phyloP scores from a whole-genome alignment of 352 stramenopile species.

The Phytophthora hibernalis region DNA sequence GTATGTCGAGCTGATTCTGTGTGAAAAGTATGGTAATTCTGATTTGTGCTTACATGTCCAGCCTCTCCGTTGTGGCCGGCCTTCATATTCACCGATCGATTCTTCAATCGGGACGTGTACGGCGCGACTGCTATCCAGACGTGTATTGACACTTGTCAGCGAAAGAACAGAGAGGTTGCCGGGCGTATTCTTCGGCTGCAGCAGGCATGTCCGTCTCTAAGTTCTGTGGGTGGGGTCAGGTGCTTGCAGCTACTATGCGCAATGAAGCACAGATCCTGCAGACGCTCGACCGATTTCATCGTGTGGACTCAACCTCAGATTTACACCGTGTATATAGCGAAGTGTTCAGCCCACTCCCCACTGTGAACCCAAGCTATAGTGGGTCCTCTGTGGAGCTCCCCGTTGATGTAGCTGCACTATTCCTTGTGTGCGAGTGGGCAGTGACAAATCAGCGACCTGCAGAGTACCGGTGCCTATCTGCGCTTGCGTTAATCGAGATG shows the following conservation, averaged over 20 bases:
- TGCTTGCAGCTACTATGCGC: constrained; percentile 49
- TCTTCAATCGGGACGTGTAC: constrained; percentile 72
- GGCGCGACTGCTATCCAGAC: constrained; percentile 52
- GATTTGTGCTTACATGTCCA: constrained; percentile 28
- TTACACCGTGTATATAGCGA: constrained; percentile 78
- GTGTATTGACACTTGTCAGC: constrained; percentile 59
- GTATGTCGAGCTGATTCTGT: constrained; percentile 1
- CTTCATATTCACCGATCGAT: constrained; percentile 76
- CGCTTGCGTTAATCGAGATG: constrained; percentile 83
- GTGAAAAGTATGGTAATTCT: constrained; percentile 1
- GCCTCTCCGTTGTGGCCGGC: constrained; percentile 72
- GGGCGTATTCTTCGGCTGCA: constrained; percentile 77
- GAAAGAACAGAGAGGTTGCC: constrained; percentile 59
- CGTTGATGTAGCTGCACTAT: constrained; percentile 75
- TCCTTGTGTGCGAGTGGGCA: constrained; percentile 86
- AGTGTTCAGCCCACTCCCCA: constrained; percentile 64
- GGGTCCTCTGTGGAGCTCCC: constrained; percentile 45
- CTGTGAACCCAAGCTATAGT: constrained; percentile 27
- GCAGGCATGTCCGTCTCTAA: constrained; percentile 49
- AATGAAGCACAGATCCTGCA: constrained; percentile 85
- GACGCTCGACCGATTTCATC: constrained; percentile 83
- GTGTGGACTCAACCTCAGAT: constrained; percentile 74
- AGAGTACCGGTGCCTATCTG: constrained; percentile 85
- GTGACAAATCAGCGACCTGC: constrained; percentile 81
- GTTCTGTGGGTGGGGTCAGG: constrained; percentile 35